Conservation (phyloP, 352 stramenopile species). For the Phytophthora brassicae region DNA sequence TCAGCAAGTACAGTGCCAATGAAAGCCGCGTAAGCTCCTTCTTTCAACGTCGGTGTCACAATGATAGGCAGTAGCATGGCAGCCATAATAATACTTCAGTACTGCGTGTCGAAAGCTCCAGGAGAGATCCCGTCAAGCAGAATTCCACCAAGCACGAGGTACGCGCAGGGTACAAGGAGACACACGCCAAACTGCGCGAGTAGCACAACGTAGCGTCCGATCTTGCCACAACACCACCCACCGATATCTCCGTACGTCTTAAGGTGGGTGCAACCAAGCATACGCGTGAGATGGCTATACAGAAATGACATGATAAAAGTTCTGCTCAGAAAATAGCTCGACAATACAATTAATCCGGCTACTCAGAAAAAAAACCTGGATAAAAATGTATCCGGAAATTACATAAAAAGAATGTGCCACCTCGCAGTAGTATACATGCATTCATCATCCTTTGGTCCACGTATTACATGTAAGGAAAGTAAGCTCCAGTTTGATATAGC, state of each 20-base stretch:
- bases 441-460: too few species aligned
- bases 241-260: constrained; percentile 55
- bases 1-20: constrained; percentile 48
- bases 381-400: too few species aligned
- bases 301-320: constrained; percentile 42
- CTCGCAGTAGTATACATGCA: too few species aligned
- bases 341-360: too few species aligned
- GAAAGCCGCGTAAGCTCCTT: constrained; percentile 43
- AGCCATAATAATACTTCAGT: constrained; percentile 55
- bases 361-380: too few species aligned
- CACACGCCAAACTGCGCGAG: constrained; percentile 45
- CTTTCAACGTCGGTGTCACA: constrained; percentile 50
- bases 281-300: constrained; percentile 45
- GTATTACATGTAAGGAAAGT: too few species aligned
- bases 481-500: constrained; percentile 40
- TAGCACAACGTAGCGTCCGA: constrained; percentile 44
- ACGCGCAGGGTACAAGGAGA: constrained; percentile 44
- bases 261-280: constrained; percentile 44
- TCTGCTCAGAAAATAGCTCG: too few species aligned
- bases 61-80: constrained; percentile 43
- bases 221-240: constrained; percentile 42
- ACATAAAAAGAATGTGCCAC: too few species aligned
- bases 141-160: constrained; percentile 52
- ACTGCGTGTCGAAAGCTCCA: constrained; percentile 32
- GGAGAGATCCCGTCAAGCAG: constrained; percentile 44